Evolutionary conservation across 148 eudicot species (phyloP).

Genomic region (Vaccinium macrocarpon): DNA sequence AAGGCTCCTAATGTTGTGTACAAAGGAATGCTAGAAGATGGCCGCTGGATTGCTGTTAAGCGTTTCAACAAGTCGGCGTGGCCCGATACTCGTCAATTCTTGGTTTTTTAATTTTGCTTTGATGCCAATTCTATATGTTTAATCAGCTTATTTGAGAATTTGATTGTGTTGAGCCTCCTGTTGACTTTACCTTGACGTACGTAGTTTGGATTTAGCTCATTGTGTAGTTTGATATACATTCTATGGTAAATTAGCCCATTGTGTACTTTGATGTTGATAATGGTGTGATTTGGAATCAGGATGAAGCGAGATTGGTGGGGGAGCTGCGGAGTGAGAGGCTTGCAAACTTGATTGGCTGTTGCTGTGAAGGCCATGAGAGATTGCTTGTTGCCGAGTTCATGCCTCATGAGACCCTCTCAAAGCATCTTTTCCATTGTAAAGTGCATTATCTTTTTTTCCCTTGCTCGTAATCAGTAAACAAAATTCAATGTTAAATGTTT

Average conservation of each 20-base stretch:
- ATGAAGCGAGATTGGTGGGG: constrained; percentile 78
- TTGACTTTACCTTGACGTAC: neutral
- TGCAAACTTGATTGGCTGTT: constrained; percentile 81
- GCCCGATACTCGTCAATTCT: constrained; percentile 80
- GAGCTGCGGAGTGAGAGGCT: constrained; percentile 69
- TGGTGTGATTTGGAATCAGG: constrained; percentile 37
- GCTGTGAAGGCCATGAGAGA: constrained; percentile 79
- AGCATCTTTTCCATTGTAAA: constrained; percentile 85
- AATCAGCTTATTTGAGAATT: neutral
- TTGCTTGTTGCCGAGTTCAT: constrained; percentile 85
- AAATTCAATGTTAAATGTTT: too few relatives aligned
- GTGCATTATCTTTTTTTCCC: neutral
- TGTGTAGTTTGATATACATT: neutral
- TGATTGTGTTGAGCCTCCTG: neutral
- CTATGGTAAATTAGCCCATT: neutral
- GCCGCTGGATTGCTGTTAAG: constrained; percentile 70
- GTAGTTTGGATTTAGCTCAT: constrained; percentile 20
- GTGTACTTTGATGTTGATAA: neutral
- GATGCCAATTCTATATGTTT: neutral
- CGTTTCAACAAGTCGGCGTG: constrained; percentile 83
- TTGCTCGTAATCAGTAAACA: neutral
- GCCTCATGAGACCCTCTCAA: constrained; percentile 85
- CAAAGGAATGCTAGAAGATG: constrained; percentile 58
- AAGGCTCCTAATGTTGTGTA: constrained; percentile 89
- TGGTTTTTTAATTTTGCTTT: constrained; percentile 33